Percentiles rank a stretch among this genome's conserved stretches.
phyloP scores from a whole-genome alignment of 257 asterid genomes.

The Scutellaria minor region DNA sequence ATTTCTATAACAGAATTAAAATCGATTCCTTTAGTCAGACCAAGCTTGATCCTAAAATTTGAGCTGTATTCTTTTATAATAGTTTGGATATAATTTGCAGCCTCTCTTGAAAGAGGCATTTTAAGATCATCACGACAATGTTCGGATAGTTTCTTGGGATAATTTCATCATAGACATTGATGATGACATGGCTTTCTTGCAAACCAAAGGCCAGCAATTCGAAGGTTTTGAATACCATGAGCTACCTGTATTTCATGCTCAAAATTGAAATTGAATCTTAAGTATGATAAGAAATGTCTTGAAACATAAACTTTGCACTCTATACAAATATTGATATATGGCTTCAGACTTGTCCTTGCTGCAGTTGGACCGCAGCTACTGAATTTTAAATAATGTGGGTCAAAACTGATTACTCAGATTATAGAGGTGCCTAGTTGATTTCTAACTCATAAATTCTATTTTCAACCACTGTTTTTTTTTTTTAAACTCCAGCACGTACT shows the following conservation, averaged over 20 bases:
- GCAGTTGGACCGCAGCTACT: slow-evolving; percentile 5
- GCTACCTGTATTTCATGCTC: slow-evolving; percentile 17
- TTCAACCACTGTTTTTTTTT: slow-evolving; percentile 7
- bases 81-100: background rate
- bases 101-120: too few species aligned
- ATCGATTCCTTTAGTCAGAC: background rate
- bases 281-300: background rate
- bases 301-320: slow-evolving; percentile 10
- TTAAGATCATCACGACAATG: too few species aligned
- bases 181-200: background rate
- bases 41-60: background rate
- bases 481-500: slow-evolving; percentile 16
- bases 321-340: background rate
- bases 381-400: background rate
- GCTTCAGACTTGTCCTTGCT: slow-evolving; percentile 10
- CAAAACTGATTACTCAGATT: background rate
- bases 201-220: background rate
- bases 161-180: too few species aligned
- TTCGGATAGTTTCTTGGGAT: too few species aligned
- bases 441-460: background rate
- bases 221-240: background rate
- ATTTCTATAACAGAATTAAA: background rate
- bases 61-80: background rate
- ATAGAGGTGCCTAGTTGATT: slow-evolving; percentile 9
- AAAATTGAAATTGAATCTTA: background rate